Percentiles rank a stretch among this genome's conserved stretches.
These are phyloP conservation scores for Rhizopus sp. DNA, from an alignment of 371 early-diverging fungal species.

Conservation along the genomic window DNA sequence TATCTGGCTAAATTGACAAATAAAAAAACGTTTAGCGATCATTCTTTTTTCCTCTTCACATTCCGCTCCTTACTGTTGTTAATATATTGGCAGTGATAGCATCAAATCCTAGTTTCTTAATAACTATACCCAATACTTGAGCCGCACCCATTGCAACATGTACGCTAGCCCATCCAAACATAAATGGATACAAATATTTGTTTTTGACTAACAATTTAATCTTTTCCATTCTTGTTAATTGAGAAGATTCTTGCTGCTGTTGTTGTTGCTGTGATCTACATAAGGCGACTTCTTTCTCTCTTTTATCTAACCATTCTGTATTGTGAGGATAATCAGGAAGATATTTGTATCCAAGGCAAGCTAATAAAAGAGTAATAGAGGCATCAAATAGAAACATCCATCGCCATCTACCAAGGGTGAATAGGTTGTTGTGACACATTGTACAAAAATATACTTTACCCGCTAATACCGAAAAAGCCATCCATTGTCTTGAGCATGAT, in stretches of 20 bases:
- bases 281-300: conserved; percentile 34
- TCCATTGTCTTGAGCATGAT: conserved; percentile 48
- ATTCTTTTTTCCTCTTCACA: neutral
- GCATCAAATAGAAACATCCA: conserved; percentile 54
- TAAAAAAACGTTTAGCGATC: neutral
- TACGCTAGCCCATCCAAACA: conserved; percentile 40
- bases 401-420: conserved; percentile 36
- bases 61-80: conserved; percentile 35
- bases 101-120: conserved; percentile 48
- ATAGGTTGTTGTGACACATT: neutral
- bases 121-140: conserved; percentile 46
- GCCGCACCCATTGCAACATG: conserved; percentile 40
- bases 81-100: conserved; percentile 50
- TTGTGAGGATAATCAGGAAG: conserved; percentile 50
- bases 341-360: conserved; percentile 30
- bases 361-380: conserved; percentile 31
- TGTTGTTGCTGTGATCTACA: conserved; percentile 17
- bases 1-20: conserved; percentile 35
- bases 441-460: conserved; percentile 23
- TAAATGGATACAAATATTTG: conserved; percentile 42
- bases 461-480: conserved; percentile 46
- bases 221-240: conserved; percentile 4
- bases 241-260: neutral
- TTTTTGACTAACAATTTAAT: conserved; percentile 22
- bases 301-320: conserved; percentile 39